A percentile compares a stretch with the other conserved stretches of the same genome.
Conservation (phyloP, 331 rosid genomes). For the Acacia concinna region DNA sequence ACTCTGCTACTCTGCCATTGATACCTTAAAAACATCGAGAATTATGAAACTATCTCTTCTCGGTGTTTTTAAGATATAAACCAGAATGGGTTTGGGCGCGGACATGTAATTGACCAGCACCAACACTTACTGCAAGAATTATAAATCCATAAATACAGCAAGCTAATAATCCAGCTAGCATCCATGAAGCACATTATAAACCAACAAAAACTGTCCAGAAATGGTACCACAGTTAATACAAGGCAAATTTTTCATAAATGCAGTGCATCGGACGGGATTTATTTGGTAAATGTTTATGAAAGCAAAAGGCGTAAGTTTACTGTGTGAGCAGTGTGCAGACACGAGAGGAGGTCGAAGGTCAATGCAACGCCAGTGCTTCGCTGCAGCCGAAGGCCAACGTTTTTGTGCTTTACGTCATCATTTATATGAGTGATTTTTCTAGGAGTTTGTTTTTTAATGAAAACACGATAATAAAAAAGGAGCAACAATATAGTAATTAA, state of each 20-base stretch:
- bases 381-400: background rate
- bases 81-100: background rate
- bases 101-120: background rate
- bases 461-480: background rate
- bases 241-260: background rate
- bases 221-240: background rate
- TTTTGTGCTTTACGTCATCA: background rate
- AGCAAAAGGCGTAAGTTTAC: background rate
- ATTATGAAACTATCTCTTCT: background rate
- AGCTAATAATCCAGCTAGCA: background rate
- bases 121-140: background rate
- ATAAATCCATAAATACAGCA: background rate
- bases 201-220: background rate
- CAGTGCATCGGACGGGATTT: background rate
- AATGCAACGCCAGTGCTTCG: background rate
- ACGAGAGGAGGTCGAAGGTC: background rate
- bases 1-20: background rate
- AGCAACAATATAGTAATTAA: too few species aligned
- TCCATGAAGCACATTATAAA: constrained; percentile 4
- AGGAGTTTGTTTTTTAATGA: too few species aligned
- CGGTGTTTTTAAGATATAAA: background rate
- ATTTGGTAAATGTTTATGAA: background rate
- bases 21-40: background rate
- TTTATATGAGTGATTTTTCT: background rate
- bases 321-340: background rate